phyloP scores from a whole-genome alignment of 768 basidiomycete species.

The Chalciporus pseudorubinellus region DNA sequence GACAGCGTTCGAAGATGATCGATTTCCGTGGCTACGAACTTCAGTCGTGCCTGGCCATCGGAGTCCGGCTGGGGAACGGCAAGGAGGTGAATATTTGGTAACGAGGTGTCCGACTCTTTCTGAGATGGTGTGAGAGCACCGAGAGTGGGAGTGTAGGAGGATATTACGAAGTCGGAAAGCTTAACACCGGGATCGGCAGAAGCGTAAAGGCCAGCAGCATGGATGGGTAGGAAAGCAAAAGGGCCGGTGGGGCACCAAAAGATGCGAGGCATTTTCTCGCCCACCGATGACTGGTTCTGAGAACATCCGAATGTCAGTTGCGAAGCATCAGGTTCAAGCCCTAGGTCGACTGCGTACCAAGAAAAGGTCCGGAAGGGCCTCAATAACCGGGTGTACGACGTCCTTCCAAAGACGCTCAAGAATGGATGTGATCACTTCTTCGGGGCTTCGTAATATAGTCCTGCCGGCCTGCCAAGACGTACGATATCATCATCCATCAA shows the following conservation, averaged over 20 bases:
- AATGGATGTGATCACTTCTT: neutral
- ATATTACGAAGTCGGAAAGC: neutral
- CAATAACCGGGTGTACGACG: neutral
- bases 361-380: neutral
- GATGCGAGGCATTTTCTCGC: neutral
- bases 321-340: neutral
- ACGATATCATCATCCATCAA: neutral
- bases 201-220: too few relatives aligned
- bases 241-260: too few relatives aligned
- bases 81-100: conserved; percentile 2
- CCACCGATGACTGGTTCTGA: neutral
- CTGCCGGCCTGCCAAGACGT: neutral
- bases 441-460: neutral
- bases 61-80: conserved; percentile 13
- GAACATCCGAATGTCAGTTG: neutral
- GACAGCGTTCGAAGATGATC: conserved; percentile 13
- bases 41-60: conserved; percentile 1
- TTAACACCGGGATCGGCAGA: too few relatives aligned
- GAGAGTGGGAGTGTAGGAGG: conserved; percentile 31
- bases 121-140: conserved; percentile 10
- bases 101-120: neutral
- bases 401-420: neutral
- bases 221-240: too few relatives aligned
- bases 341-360: neutral
- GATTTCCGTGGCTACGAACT: conserved; percentile 10